Base-by-base conservation (phyloP, 495 filamentous ascomycete species). In the Alectoria sarmentosa region DNA sequence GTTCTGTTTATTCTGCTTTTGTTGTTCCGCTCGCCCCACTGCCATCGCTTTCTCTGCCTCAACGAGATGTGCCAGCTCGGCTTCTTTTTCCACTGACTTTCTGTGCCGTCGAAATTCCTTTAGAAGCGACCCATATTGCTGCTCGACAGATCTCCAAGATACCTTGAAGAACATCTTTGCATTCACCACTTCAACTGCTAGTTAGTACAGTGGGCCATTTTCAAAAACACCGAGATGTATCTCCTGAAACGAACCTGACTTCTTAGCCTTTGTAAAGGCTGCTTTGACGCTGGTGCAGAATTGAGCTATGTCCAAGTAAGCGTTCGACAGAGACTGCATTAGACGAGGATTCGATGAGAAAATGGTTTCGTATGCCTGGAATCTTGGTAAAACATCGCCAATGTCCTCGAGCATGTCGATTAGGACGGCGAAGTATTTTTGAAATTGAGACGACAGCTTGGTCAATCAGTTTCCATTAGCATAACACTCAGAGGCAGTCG, bases 11-110 rank as follows among this genome's bases (percentile, higher is more conserved):
- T 41, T 13, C 39, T 49, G 46, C 11, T 49, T 1, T 15, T 49
- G 46, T 28, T 49, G n/a, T 26, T 49, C 10, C 5, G 46, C 46
- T 26, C 23, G 46, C 1, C 11, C 26, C 3, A 61, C 14, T 21
- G 57, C 39, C 52, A 57, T 41, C 23, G 52, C 63, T 34, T 26
- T 41, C 4, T 42, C 28, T 28, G 63, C 57, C 58, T 65, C 63
- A 28, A 65, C 36, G 21, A 65, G 28, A 37, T 65, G 44, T 14
- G 57, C 30, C 11, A 61, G n/a, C 10, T 58, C 63, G 23, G 63
- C 63, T 49, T 65, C 63, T 58, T 61, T 65, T n/a, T 65, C 57
- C 14, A 65, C 63, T 1, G 37, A 60, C 42, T 65, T 60, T 52
- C 39, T 34, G 15, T 65, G 63, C 56, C n/a, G 38, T 19, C 41